Percentiles rank a stretch among this genome's conserved stretches.
These are phyloP conservation scores for Acanthamoeba castellanii DNA, from an alignment of 208 protist genomes.

Conservation along the genomic window DNA sequence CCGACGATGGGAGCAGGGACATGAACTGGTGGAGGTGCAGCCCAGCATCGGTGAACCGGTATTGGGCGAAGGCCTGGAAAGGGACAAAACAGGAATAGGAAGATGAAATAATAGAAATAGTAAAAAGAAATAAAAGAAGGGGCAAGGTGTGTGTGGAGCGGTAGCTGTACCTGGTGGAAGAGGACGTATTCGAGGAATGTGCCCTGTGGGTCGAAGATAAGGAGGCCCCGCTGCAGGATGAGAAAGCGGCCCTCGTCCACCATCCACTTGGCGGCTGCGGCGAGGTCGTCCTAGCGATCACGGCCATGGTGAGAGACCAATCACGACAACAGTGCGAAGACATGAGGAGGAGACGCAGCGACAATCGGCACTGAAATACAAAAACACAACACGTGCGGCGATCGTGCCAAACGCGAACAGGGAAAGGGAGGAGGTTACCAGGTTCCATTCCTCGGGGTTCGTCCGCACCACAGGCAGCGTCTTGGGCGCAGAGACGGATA, in stretches of 20 bases:
- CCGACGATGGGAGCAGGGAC: not conserved
- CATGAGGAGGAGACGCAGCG: not conserved
- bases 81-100: not conserved
- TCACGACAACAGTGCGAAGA: not conserved
- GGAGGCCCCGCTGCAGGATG: slow-evolving; percentile 7
- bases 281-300: slow-evolving; percentile 20
- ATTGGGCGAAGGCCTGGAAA: slow-evolving; percentile 40
- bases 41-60: slow-evolving; percentile 34
- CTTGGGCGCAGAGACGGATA: not conserved
- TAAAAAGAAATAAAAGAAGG: not conserved
- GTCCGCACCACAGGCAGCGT: not conserved
- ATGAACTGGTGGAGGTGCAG: slow-evolving; percentile 45
- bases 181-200: slow-evolving; percentile 68
- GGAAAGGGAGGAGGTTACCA: not conserved
- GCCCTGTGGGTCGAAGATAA: slow-evolving; percentile 48
- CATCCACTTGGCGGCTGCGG: not conserved
- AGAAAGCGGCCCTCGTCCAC: slow-evolving; percentile 12
- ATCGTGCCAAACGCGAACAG: not conserved
- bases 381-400: no score
- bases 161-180: slow-evolving; percentile 35
- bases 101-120: no score
- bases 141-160: not conserved
- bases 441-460: slow-evolving; percentile 13
- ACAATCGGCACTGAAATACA: not conserved
- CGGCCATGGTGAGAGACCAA: not conserved